Percentiles rank a stretch among this genome's conserved stretches.
Evolutionary conservation across 495 filamentous ascomycete genomes (phyloP).

Genomic region (Podospora appendiculata): DNA sequence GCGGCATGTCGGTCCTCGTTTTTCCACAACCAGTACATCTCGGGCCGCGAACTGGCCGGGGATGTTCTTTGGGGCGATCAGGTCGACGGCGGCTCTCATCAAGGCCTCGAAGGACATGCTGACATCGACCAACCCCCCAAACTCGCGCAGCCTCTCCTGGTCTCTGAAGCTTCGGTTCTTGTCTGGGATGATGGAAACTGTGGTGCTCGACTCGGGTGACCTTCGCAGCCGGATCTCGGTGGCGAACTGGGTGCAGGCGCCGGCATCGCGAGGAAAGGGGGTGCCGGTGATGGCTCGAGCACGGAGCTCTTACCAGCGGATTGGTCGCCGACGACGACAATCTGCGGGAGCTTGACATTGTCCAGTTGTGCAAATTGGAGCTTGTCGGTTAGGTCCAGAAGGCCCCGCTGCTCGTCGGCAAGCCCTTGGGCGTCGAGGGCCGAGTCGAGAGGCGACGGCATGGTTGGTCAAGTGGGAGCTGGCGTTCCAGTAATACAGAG

Average conservation of each 20-base stretch:
- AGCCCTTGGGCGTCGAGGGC: constrained; percentile 28
- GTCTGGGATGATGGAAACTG: constrained; percentile 46
- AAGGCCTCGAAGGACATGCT: constrained; percentile 25
- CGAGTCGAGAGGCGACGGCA: constrained; percentile 21
- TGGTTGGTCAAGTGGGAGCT: not conserved
- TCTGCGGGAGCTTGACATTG: constrained; percentile 51
- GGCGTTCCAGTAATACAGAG: too few species aligned
- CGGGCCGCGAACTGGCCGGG: constrained; percentile 31
- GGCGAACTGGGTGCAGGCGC: constrained; percentile 60
- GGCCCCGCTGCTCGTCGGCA: constrained; percentile 25
- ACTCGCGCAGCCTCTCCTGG: constrained; percentile 35
- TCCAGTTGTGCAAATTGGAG: constrained; percentile 33
- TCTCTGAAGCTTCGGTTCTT: constrained; percentile 24
- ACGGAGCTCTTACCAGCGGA: constrained; percentile 69
- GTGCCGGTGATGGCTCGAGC: constrained; percentile 65
- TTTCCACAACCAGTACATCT: constrained; percentile 45
- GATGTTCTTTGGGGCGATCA: constrained; percentile 31
- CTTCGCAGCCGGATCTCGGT: constrained; percentile 49
- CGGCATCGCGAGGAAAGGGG: constrained; percentile 57
- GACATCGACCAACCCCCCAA: constrained; percentile 27
- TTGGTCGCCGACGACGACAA: constrained; percentile 69
- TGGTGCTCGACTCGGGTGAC: constrained; percentile 33
- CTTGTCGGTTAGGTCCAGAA: constrained; percentile 33
- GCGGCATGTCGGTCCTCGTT: constrained; percentile 45
- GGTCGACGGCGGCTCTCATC: constrained; percentile 26